phyloP scores from a whole-genome alignment of 1,284 basidiomycete species.

The Pisolithus thermaeus region DNA sequence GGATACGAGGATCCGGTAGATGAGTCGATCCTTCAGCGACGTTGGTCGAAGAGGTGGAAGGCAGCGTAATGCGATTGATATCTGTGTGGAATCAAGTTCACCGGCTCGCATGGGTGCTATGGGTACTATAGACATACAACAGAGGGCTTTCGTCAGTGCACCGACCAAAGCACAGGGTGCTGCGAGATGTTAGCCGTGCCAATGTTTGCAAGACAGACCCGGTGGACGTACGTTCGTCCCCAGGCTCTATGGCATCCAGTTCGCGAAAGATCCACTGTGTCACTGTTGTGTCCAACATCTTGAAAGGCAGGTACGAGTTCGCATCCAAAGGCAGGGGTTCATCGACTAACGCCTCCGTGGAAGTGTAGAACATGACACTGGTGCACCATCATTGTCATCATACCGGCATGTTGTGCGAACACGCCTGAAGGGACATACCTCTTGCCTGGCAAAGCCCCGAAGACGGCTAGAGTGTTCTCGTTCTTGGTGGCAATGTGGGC shows the following conservation, averaged over 20 bases:
- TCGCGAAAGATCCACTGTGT: slow-evolving; percentile 58
- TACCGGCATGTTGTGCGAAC: neutral
- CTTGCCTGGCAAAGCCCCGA: slow-evolving; percentile 80
- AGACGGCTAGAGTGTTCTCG: slow-evolving; percentile 90
- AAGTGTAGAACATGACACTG: slow-evolving; percentile 73
- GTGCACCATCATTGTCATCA: neutral
- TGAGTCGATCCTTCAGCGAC: slow-evolving; percentile 36
- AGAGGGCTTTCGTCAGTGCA: slow-evolving; percentile 84
- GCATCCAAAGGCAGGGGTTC: slow-evolving; percentile 48
- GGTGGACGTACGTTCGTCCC: slow-evolving; percentile 42
- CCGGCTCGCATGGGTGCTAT: neutral
- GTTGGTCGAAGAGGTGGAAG: slow-evolving; percentile 30
- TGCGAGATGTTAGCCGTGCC: slow-evolving; percentile 20
- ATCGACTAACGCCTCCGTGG: slow-evolving; percentile 42
- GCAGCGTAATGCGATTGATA: slow-evolving; percentile 71
- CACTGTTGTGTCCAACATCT: slow-evolving; percentile 63
- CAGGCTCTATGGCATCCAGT: slow-evolving; percentile 46
- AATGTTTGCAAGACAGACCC: slow-evolving; percentile 1
- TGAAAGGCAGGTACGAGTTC: slow-evolving; percentile 83
- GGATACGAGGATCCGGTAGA: slow-evolving; percentile 74
- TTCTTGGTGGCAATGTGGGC: slow-evolving; percentile 87
- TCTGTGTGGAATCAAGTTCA: slow-evolving; percentile 41
- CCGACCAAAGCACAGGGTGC: slow-evolving; percentile 75
- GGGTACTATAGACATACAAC: slow-evolving; percentile 53
- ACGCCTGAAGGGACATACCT: slow-evolving; percentile 42